Percentiles rank a stretch among this genome's conserved stretches.
Conservation (phyloP, 1,284 basidiomycete genomes). For the Erythrobasidium hasegawianum region DNA sequence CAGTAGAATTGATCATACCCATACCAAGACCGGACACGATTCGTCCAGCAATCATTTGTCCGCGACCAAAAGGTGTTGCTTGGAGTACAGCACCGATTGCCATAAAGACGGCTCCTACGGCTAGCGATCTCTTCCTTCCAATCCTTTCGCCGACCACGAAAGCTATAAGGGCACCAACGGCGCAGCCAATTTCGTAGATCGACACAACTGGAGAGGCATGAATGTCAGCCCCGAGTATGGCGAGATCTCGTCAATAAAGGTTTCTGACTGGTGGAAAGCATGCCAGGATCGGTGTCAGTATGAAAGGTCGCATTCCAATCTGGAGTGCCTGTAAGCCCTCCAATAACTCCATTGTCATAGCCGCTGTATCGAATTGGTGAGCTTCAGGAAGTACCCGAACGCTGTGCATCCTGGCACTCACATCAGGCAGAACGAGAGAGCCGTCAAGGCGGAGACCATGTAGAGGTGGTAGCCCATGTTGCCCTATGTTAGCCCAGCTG, state of each 20-base stretch:
- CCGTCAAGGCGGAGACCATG: slow-evolving; percentile 39
- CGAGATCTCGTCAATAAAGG: too few species aligned
- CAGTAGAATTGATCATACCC: slow-evolving; percentile 48
- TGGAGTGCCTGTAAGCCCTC: slow-evolving; percentile 43
- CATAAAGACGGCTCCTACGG: slow-evolving; percentile 46
- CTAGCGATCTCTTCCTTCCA: slow-evolving; percentile 44
- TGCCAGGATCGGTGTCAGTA: slow-evolving; percentile 35
- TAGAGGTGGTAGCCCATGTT: too few species aligned
- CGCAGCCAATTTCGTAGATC: slow-evolving; percentile 48
- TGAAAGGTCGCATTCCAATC: slow-evolving; percentile 43
- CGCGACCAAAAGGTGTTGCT: slow-evolving; percentile 40
- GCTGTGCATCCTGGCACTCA: slow-evolving; percentile 38
- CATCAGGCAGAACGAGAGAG: slow-evolving; percentile 47
- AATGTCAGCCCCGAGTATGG: not conserved
- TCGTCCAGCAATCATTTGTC: slow-evolving; percentile 45
- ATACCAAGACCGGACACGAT: slow-evolving; percentile 28
- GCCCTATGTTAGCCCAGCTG: too few species aligned
- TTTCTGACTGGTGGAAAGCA: slow-evolving; percentile 41
- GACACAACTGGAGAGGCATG: slow-evolving; percentile 40
- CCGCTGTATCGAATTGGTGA: not conserved
- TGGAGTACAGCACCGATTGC: slow-evolving; percentile 46
- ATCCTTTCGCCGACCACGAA: slow-evolving; percentile 46
- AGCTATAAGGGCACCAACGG: slow-evolving; percentile 43
- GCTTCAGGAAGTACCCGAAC: too few species aligned
- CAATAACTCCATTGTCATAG: slow-evolving; percentile 43